Evolutionary conservation across 2,329 filamentous ascomycete genomes (phyloP).

Genomic region (Penicillium griseofulvum): DNA sequence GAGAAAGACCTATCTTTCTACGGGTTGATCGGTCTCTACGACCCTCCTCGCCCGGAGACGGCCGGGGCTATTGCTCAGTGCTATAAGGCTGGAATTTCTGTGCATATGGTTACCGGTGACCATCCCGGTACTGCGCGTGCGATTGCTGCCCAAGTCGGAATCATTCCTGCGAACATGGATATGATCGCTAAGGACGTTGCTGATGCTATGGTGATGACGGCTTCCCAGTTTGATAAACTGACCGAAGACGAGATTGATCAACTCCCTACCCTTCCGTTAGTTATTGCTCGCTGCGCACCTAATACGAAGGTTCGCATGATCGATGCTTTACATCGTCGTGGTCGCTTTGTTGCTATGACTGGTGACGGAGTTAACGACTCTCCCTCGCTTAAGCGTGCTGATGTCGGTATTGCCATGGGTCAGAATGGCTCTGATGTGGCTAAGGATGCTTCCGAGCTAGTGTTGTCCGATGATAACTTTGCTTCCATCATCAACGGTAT

Average conservation of each 20-base stretch:
- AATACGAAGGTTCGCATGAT: constrained; percentile 83
- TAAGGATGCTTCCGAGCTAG: constrained; percentile 65
- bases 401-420: constrained; percentile 88
- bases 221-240: constrained; percentile 74
- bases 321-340: constrained; percentile 56
- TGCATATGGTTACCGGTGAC: constrained; percentile 83
- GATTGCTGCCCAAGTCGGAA: constrained; percentile 75
- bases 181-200: constrained; percentile 61
- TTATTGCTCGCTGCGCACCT: constrained; percentile 59
- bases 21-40: constrained; percentile 82
- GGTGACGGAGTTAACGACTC: constrained; percentile 88
- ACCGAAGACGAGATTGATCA: constrained; percentile 69
- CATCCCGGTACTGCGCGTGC: constrained; percentile 75
- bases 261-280: constrained; percentile 55
- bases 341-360: constrained; percentile 79
- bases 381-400: constrained; percentile 74
- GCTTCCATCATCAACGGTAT: constrained; percentile 81
- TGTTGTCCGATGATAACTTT: constrained; percentile 79
- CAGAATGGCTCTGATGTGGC: constrained; percentile 77
- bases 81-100: constrained; percentile 69
- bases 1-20: constrained; percentile 70
- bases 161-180: constrained; percentile 64
- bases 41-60: constrained; percentile 79
- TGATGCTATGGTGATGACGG: constrained; percentile 70
- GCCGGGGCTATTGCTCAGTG: constrained; percentile 69